Conservation (phyloP, 1,284 basidiomycete species). For the Trichosporon coremiiforme region DNA sequence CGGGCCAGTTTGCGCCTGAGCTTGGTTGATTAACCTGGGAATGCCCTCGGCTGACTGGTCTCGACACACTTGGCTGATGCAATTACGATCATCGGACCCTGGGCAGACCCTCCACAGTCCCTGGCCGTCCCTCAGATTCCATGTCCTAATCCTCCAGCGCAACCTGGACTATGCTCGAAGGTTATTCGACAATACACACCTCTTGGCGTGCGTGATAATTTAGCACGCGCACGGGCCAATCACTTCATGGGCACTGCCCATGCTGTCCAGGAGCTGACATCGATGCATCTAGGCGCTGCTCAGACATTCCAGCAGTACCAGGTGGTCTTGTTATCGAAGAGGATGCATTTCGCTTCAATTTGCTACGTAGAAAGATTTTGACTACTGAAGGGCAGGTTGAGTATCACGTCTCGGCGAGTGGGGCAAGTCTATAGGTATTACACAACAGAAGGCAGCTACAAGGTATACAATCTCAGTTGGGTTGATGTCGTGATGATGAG, state of each 20-base stretch:
- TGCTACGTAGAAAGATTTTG: background rate
- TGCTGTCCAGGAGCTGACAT: too few relatives aligned
- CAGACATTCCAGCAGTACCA: background rate
- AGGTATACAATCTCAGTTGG: constrained; percentile 15
- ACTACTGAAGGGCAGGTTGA: background rate
- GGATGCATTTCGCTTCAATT: constrained; percentile 6
- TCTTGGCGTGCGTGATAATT: background rate
- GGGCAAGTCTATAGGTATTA: constrained; percentile 12
- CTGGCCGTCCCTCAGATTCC: constrained; percentile 1
- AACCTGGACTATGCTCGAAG: background rate
- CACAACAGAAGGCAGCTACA: constrained; percentile 16
- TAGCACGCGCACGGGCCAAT: background rate
- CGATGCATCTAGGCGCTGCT: background rate
- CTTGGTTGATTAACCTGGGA: background rate
- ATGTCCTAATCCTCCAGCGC: background rate
- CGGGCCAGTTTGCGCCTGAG: background rate
- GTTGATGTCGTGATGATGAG: constrained; percentile 8
- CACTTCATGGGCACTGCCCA: background rate
- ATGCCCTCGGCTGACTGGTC: background rate
- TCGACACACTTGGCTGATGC: background rate
- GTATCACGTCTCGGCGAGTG: background rate
- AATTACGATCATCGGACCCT: constrained; percentile 4
- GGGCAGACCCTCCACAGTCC: background rate
- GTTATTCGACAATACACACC: background rate
- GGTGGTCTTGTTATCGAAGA: background rate